Evolutionary conservation across 768 basidiomycete genomes (phyloP).

Genomic region (Podaxis sp.): DNA sequence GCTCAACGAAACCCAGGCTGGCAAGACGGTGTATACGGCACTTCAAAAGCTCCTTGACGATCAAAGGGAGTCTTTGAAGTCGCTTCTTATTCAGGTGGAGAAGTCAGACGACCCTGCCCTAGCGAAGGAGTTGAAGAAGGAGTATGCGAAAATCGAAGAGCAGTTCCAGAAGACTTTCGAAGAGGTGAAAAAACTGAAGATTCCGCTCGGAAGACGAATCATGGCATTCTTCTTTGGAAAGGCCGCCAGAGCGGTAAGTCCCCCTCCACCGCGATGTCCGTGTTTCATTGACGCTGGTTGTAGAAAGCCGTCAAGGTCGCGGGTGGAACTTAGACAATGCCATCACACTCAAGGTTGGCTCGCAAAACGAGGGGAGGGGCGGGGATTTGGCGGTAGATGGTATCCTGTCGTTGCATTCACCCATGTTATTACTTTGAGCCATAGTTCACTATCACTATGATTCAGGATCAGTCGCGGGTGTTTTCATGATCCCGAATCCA

Average conservation of each 20-base stretch:
- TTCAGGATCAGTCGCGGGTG: not conserved
- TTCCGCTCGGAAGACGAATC: constrained; percentile 11
- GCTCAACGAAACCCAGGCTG: constrained; percentile 17
- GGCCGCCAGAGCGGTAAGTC: constrained; percentile 3
- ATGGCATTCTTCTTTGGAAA: constrained; percentile 10
- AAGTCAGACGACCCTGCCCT: constrained; percentile 14
- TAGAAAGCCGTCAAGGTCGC: constrained; percentile 11
- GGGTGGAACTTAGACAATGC: not conserved
- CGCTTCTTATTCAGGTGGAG: constrained; percentile 5
- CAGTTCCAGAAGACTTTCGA: constrained; percentile 22
- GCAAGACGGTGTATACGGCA: constrained; percentile 12
- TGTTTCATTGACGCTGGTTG: not conserved
- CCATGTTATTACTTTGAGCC: not conserved
- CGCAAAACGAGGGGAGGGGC: not conserved
- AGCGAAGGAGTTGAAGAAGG: constrained; percentile 10
- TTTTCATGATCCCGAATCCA: not conserved
- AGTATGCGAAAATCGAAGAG: constrained; percentile 12
- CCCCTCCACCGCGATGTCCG: no score
- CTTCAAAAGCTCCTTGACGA: constrained; percentile 15
- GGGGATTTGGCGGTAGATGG: not conserved
- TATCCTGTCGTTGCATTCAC: no score
- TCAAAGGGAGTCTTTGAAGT: constrained; percentile 16
- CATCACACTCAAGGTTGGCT: not conserved
- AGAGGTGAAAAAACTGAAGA: constrained; percentile 16
- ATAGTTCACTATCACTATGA: not conserved